These are phyloP conservation scores for Stagonosporopsis chrysanthemi DNA, from an alignment of 2,329 filamentous ascomycete species.

Conservation along the genomic window DNA sequence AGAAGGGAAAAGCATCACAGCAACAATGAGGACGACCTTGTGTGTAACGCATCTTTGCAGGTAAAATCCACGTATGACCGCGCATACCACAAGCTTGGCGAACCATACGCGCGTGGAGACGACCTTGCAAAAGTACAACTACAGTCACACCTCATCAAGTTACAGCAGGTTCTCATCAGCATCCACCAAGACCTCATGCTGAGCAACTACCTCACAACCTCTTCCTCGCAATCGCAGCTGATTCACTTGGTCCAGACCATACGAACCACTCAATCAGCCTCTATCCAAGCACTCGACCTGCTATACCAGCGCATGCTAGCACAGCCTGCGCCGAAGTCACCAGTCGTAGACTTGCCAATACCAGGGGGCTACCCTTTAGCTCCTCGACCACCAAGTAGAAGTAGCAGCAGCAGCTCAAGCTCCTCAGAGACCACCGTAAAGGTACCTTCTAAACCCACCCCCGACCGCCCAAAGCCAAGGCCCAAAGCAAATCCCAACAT, in stretches of 20 bases:
- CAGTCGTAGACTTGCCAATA: slow-evolving; percentile 19
- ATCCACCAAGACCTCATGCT: slow-evolving; percentile 41
- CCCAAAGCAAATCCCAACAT: slow-evolving; percentile 10
- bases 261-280: slow-evolving; percentile 34
- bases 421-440: not conserved
- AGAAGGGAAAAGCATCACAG: slow-evolving; percentile 23
- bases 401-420: slow-evolving; percentile 15
- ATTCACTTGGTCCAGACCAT: slow-evolving; percentile 37
- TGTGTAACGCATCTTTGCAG: slow-evolving; percentile 33
- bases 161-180: slow-evolving; percentile 40
- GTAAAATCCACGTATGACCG: slow-evolving; percentile 41
- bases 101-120: slow-evolving; percentile 43
- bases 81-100: slow-evolving; percentile 39
- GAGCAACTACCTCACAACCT: slow-evolving; percentile 31
- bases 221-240: slow-evolving; percentile 40
- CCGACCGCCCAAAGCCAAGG: slow-evolving; percentile 5
- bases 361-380: slow-evolving; percentile 31
- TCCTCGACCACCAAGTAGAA: slow-evolving; percentile 3
- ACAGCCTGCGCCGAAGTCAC: slow-evolving; percentile 6
- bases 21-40: slow-evolving; percentile 41
- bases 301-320: slow-evolving; percentile 41
- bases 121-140: slow-evolving; percentile 42
- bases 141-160: slow-evolving; percentile 42
- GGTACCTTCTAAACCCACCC: slow-evolving; percentile 1
- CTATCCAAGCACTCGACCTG: slow-evolving; percentile 38